Evolutionary conservation across 1,139 yeast genomes (phyloP), one percentile per base, ranked within the genome.

Genomic region (Trichomonascaceae sp.): DNA sequence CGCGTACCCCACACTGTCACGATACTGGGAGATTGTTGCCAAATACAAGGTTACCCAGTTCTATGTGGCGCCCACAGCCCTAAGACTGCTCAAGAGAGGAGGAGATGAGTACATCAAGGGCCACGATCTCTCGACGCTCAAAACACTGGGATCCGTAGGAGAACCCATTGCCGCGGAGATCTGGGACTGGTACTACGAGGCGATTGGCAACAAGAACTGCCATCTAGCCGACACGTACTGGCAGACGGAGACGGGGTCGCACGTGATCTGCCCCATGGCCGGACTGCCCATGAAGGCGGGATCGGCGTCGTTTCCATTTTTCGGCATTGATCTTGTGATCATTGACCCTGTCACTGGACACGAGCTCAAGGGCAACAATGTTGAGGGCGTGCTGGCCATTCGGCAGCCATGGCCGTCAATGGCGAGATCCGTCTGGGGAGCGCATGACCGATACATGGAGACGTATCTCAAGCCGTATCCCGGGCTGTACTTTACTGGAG

Each of bases 221-320:
- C 74, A 72, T 39, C 76, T 89, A 46, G 72, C 89, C 54, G 98
- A 89, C 63, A 89, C 98, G 33, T 85, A 87, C 71, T 89, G 98
- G 98, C 96, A 89, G 66, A 89, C 98, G 18, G 98, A 89, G 65
- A 78, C 94, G 13, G 98, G 98, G 40, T 80, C 96, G 32, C 96
- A 89, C 59, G 71, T 89, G 56, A 84, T 89, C 59, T 89, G 96
- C 29, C 95, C 97, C 48, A 63, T 87, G 50, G 94, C 97, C 26
- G 97, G 97, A 60, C 74, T 82, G 39, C 93, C 96, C 54, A 82
- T 89, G 56, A 89, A 89, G 64, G 97, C 98, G 32, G 98, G 98
- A 49, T 79, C 94, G 36, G 97, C 97, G 14, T 79, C 96, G 32
- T 72, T 84, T 46, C 97, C 98, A 46, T 85, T 89, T 69, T 87